Percentiles rank a stretch among this genome's conserved stretches.
These are phyloP conservation scores for Fusarium nodosum DNA, from an alignment of 2,329 filamentous ascomycete genomes.

Conservation along the genomic window DNA sequence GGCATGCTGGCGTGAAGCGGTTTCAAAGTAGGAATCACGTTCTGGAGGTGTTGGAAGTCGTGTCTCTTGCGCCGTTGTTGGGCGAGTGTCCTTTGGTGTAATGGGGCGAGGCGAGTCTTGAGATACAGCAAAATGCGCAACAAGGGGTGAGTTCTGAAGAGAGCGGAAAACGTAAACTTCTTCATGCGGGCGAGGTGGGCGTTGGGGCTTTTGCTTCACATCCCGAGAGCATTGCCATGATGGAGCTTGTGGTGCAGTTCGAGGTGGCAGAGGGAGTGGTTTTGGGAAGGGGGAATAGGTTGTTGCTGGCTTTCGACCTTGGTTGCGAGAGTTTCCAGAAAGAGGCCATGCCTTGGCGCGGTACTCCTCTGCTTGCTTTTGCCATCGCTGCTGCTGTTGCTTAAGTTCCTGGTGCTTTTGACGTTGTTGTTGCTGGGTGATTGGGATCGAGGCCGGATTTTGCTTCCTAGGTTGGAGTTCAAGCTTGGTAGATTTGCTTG, in stretches of 20 bases:
- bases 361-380: constrained; percentile 44
- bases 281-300: constrained; percentile 62
- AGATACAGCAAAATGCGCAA: constrained; percentile 34
- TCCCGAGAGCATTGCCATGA: constrained; percentile 50
- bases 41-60: constrained; percentile 25
- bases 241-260: constrained; percentile 45
- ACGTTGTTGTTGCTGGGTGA: constrained; percentile 46
- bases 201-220: constrained; percentile 46
- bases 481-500: constrained; percentile 25
- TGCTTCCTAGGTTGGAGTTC: constrained; percentile 48
- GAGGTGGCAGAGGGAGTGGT: constrained; percentile 54
- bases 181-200: constrained; percentile 51
- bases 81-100: constrained; percentile 36
- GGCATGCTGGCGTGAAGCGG: constrained; percentile 45
- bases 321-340: constrained; percentile 39
- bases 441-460: constrained; percentile 52
- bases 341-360: constrained; percentile 50
- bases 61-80: constrained; percentile 35
- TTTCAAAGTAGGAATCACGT: constrained; percentile 35
- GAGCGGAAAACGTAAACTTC: constrained; percentile 38
- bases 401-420: constrained; percentile 11
- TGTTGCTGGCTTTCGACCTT: constrained; percentile 46
- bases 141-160: constrained; percentile 30
- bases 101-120: constrained; percentile 35
- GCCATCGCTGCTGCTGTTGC: constrained; percentile 17